A percentile compares a stretch with the other conserved stretches of the same genome.
These are phyloP conservation scores for Citrus inodora DNA, from an alignment of 345 rosid genomes.

Conservation along the genomic window DNA sequence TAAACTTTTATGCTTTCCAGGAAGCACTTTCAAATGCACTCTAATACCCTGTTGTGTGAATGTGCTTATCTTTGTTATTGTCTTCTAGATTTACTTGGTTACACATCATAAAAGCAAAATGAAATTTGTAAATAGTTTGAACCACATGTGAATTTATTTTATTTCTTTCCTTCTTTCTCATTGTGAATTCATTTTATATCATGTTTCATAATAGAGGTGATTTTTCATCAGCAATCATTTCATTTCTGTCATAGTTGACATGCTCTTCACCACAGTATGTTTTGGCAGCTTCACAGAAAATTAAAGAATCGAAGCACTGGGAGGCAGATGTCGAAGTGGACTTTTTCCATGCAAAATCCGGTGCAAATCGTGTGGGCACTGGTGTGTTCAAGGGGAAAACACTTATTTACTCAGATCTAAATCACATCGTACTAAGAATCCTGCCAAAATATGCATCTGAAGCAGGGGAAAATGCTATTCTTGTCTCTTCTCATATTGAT, in stretches of 20 bases:
- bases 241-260: constrained; percentile 13
- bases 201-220: neutral
- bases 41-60: neutral
- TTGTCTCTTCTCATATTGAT: constrained; percentile 92
- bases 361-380: constrained; percentile 60
- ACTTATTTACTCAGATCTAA: constrained; percentile 78
- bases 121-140: neutral
- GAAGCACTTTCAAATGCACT: neutral
- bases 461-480: constrained; percentile 73
- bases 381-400: constrained; percentile 78
- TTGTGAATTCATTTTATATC: neutral
- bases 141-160: neutral
- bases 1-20: too few relatives aligned
- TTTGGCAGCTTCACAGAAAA: constrained; percentile 54
- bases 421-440: constrained; percentile 66
- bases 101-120: neutral
- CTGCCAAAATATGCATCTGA: constrained; percentile 72
- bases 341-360: constrained; percentile 54
- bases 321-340: constrained; percentile 90
- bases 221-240: constrained; percentile 13
- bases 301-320: constrained; percentile 66
- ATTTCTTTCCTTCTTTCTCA: neutral
- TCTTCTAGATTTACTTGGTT: neutral
- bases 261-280: constrained; percentile 58
- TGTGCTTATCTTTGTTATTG: neutral